Percentiles rank a stretch among this genome's conserved stretches.
These are phyloP conservation scores for Colletotrichum godetiae DNA, from an alignment of 2,329 filamentous ascomycete genomes.

Conservation along the genomic window DNA sequence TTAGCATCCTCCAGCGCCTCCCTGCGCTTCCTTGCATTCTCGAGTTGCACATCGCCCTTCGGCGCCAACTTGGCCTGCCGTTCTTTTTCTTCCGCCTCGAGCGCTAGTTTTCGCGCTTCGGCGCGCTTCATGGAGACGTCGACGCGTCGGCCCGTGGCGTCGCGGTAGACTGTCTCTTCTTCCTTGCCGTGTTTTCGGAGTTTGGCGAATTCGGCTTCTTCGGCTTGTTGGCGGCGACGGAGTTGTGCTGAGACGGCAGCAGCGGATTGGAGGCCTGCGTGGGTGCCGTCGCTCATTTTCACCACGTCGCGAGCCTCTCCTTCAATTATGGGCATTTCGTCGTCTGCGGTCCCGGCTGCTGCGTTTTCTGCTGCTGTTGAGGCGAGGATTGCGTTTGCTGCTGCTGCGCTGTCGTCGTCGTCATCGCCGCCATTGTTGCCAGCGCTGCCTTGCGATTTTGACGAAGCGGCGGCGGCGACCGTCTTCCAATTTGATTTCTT, in stretches of 20 bases:
- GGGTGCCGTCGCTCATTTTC: slow-evolving; percentile 88
- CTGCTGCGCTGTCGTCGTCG: slow-evolving; percentile 64
- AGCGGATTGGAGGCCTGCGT: slow-evolving; percentile 88
- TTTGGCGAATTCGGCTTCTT: slow-evolving; percentile 63
- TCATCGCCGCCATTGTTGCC: slow-evolving; percentile 52
- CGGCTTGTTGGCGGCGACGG: slow-evolving; percentile 73
- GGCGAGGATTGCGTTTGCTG: slow-evolving; percentile 83
- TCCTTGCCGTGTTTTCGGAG: slow-evolving; percentile 58
- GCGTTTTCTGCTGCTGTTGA: slow-evolving; percentile 76
- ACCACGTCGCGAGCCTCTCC: slow-evolving; percentile 53
- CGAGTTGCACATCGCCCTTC: slow-evolving; percentile 86
- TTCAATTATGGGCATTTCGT: slow-evolving; percentile 60
- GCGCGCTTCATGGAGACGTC: slow-evolving; percentile 92
- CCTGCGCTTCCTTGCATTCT: slow-evolving; percentile 71
- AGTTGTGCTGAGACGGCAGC: slow-evolving; percentile 79
- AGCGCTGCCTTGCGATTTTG: slow-evolving; percentile 37
- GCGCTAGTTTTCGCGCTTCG: slow-evolving; percentile 75
- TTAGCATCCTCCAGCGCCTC: slow-evolving; percentile 83
- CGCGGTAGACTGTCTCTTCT: slow-evolving; percentile 91
- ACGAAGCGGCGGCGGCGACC: slow-evolving; percentile 55
- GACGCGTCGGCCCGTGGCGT: slow-evolving; percentile 93
- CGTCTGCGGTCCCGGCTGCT: slow-evolving; percentile 59
- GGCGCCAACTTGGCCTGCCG: slow-evolving; percentile 75
- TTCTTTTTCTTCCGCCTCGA: slow-evolving; percentile 78
- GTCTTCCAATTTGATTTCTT: slow-evolving; percentile 87